phyloP scores from a whole-genome alignment of 768 basidiomycete genomes.

The Mycena leptocephala region DNA sequence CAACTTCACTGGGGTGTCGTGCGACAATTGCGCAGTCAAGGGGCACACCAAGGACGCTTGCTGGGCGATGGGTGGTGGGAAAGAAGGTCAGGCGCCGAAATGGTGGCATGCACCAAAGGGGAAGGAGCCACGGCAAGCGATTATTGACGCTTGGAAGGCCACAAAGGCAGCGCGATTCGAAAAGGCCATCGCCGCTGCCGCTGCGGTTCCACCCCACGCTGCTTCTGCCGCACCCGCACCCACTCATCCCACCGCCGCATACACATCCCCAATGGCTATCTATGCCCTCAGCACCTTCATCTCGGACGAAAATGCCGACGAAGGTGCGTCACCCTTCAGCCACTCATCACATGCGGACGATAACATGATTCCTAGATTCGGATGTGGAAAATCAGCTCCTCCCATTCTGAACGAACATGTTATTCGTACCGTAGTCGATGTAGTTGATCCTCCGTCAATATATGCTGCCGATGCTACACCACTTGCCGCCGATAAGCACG shows the following conservation, averaged over 20 bases:
- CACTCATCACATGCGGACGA: background rate
- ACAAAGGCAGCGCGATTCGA: too few species aligned
- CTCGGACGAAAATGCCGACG: background rate
- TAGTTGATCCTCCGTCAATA: slow-evolving; percentile 1
- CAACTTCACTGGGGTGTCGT: too few species aligned
- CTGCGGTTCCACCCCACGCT: background rate
- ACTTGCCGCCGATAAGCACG: too few species aligned
- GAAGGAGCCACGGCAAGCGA: too few species aligned
- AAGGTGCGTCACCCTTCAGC: background rate
- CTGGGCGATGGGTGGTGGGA: too few species aligned
- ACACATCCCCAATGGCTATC: background rate
- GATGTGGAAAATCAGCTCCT: slow-evolving; percentile 24
- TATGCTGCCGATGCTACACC: background rate
- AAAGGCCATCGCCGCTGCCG: background rate
- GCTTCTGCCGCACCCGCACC: too few species aligned
- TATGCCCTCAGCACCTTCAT: slow-evolving; percentile 13
- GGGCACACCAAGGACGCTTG: too few species aligned
- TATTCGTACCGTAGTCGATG: slow-evolving; percentile 22
- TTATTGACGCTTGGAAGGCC: too few species aligned
- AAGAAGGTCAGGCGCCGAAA: too few species aligned
- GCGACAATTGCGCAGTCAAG: too few species aligned
- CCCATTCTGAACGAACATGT: slow-evolving; percentile 21
- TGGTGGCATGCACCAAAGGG: too few species aligned
- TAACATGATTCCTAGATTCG: slow-evolving; percentile 10
- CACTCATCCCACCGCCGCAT: background rate